Percentiles rank a stretch among this genome's conserved stretches.
Conservation (phyloP, 495 filamentous ascomycete genomes). For the Hypoxylon subgilvum region DNA sequence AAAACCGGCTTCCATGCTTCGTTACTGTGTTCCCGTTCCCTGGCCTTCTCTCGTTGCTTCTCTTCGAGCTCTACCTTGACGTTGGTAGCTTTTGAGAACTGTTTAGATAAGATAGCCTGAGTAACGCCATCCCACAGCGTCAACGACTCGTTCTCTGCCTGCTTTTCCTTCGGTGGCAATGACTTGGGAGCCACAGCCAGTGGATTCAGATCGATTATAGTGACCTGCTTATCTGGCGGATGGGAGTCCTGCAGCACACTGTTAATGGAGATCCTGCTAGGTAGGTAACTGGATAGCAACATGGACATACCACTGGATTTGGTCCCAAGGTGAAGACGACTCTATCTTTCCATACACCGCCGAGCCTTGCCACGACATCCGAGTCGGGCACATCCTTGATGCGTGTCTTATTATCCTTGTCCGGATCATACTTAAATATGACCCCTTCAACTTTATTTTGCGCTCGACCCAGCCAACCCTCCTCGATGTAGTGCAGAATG, state of each 20-base stretch:
- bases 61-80: constrained; percentile 93
- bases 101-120: constrained; percentile 81
- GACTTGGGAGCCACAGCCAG: constrained; percentile 77
- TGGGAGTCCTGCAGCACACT: constrained; percentile 43
- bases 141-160: constrained; percentile 88
- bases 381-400: constrained; percentile 85
- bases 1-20: constrained; percentile 86
- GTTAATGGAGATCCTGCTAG: constrained; percentile 1
- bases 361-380: constrained; percentile 81
- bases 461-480: constrained; percentile 89
- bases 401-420: constrained; percentile 74
- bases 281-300: neutral
- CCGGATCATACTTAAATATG: constrained; percentile 84
- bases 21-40: constrained; percentile 70
- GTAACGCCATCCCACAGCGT: constrained; percentile 89
- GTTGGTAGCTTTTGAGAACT: constrained; percentile 81
- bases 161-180: constrained; percentile 73
- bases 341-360: constrained; percentile 78
- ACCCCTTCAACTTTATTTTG: constrained; percentile 92
- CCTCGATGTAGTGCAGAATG: constrained; percentile 90
- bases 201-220: constrained; percentile 85
- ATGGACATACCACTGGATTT: constrained; percentile 55
- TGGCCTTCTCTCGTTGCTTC: constrained; percentile 79
- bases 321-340: constrained; percentile 59
- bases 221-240: constrained; percentile 64